Percentiles rank a stretch among this genome's conserved stretches.
Conservation (phyloP, 1,139 yeast genomes). For the Suzukiozyma palmioleophila region DNA sequence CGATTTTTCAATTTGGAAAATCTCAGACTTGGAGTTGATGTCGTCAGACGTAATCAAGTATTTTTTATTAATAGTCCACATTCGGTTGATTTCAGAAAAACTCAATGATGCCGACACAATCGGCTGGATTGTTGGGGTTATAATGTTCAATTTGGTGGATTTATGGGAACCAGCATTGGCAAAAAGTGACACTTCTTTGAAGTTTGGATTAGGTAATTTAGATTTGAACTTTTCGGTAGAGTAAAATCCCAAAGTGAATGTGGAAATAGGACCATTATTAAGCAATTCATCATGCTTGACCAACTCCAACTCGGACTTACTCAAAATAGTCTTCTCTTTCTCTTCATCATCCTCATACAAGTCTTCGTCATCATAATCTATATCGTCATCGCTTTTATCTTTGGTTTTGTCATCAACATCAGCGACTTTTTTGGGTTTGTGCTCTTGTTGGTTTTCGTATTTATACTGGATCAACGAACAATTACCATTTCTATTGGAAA, state of each 20-base stretch:
- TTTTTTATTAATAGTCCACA: slow-evolving; percentile 60
- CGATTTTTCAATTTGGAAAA: slow-evolving; percentile 65
- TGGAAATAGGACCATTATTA: slow-evolving; percentile 74
- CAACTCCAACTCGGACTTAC: slow-evolving; percentile 33
- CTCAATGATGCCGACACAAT: slow-evolving; percentile 63
- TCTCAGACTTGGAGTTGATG: slow-evolving; percentile 58
- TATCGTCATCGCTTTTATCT: slow-evolving; percentile 16
- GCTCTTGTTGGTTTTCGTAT: slow-evolving; percentile 17
- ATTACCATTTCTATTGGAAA: slow-evolving; percentile 33
- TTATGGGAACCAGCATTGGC: slow-evolving; percentile 65
- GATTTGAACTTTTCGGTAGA: slow-evolving; percentile 53
- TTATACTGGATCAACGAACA: slow-evolving; percentile 30
- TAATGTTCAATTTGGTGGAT: slow-evolving; percentile 53
- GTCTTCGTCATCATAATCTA: slow-evolving; percentile 16
- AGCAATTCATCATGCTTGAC: slow-evolving; percentile 49
- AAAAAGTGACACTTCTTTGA: slow-evolving; percentile 60
- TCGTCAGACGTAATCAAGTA: slow-evolving; percentile 75
- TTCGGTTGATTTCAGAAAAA: slow-evolving; percentile 69
- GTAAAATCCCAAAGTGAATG: slow-evolving; percentile 61
- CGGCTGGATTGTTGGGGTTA: slow-evolving; percentile 64
- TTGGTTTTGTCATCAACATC: slow-evolving; percentile 9
- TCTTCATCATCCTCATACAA: slow-evolving; percentile 26
- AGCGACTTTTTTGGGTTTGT: slow-evolving; percentile 6
- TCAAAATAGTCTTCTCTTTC: slow-evolving; percentile 23
- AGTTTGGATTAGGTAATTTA: slow-evolving; percentile 66